Evolutionary conservation across 23 red algal species (phyloP).

Genomic region (Gracilaria vermiculophylla): DNA sequence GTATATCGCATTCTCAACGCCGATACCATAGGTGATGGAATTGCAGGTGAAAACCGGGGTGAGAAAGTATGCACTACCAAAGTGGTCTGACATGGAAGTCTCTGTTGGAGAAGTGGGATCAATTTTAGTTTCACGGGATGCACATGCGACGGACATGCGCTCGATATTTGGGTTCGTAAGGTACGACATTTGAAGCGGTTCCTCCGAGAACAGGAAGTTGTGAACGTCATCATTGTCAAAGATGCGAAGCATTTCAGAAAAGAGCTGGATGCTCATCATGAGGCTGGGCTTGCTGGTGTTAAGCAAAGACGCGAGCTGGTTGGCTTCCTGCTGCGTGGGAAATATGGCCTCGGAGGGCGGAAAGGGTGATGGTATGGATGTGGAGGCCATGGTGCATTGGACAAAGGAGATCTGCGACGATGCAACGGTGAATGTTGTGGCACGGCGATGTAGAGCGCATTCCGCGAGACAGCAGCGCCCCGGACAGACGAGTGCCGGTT

Average conservation of each 20-base stretch:
- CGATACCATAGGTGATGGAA: not conserved
- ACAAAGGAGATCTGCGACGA: not conserved
- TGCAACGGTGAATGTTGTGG: not conserved
- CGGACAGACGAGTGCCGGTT: too few relatives aligned
- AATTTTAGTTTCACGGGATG: conserved; percentile 1
- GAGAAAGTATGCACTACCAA: not conserved
- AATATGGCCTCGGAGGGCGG: not conserved
- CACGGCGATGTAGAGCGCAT: not conserved
- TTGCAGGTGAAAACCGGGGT: conserved; percentile 14
- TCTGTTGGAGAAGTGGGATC: not conserved
- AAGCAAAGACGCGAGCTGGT: not conserved
- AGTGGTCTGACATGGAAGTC: not conserved
- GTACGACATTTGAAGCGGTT: conserved; percentile 16
- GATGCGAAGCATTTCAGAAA: conserved; percentile 11
- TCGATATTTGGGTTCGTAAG: not conserved
- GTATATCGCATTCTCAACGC: not conserved
- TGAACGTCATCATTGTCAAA: conserved; percentile 10
- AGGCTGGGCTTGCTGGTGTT: not conserved
- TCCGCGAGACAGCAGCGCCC: too few relatives aligned
- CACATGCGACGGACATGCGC: not conserved
- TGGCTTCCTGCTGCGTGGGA: not conserved
- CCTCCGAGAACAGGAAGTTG: conserved; percentile 15
- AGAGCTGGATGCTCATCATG: conserved; percentile 12
- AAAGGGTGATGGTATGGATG: not conserved
- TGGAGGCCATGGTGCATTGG: not conserved